Evolutionary conservation across 2,329 filamentous ascomycete genomes (phyloP).

Genomic region (Fusarium hainanense): DNA sequence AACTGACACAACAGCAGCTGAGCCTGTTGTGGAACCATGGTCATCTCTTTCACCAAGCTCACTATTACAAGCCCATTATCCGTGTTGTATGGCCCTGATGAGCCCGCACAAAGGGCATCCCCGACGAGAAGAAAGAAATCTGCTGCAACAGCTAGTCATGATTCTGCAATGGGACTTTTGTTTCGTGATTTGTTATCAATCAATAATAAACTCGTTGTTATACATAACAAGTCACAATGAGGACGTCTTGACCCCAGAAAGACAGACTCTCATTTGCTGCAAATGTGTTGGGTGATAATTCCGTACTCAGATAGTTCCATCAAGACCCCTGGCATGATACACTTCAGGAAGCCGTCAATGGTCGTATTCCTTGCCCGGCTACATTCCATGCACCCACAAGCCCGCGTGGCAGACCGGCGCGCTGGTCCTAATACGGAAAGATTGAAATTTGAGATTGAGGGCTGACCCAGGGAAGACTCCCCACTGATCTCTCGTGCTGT

Average conservation of each 20-base stretch:
- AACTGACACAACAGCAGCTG: slow-evolving; percentile 22
- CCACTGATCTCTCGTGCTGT: slow-evolving; percentile 20
- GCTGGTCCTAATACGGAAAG: slow-evolving; percentile 37
- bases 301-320: not conserved
- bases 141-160: not conserved
- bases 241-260: not conserved
- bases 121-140: slow-evolving; percentile 1
- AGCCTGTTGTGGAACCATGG: slow-evolving; percentile 16
- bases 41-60: not conserved
- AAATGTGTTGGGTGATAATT: not conserved
- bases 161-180: not conserved
- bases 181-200: not conserved
- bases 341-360: not conserved
- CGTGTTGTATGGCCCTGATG: slow-evolving; percentile 3
- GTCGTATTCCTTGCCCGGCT: slow-evolving; percentile 23
- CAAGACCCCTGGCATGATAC: slow-evolving; percentile 10
- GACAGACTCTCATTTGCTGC: not conserved
- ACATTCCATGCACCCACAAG: slow-evolving; percentile 30
- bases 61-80: not conserved
- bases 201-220: not conserved
- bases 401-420: slow-evolving; percentile 39
- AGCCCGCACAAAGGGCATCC: slow-evolving; percentile 1
- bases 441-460: slow-evolving; percentile 40
- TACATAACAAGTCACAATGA: not conserved
- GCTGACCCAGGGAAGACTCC: slow-evolving; percentile 32